Evolutionary conservation across 768 basidiomycete species (phyloP).

Genomic region (Trametes maxima): DNA sequence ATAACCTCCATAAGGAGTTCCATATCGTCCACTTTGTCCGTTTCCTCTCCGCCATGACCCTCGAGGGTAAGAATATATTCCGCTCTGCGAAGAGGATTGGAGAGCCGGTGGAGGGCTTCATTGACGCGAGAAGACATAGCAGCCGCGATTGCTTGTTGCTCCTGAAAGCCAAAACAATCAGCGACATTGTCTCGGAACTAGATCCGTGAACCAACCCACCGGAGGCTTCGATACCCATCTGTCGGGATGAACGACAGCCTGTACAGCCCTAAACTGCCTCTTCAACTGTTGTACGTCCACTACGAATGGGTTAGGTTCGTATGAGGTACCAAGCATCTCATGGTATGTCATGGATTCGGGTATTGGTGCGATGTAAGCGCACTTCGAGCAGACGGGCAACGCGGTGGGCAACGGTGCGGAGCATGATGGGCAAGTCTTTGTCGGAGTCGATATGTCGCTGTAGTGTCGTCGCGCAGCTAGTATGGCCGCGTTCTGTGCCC

Average conservation of each 20-base stretch:
- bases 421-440: constrained; percentile 61
- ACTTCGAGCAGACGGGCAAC: constrained; percentile 76
- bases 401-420: constrained; percentile 57
- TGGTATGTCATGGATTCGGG: constrained; percentile 60
- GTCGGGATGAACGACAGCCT: constrained; percentile 85
- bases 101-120: constrained; percentile 76
- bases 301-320: constrained; percentile 67
- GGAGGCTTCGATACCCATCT: constrained; percentile 55
- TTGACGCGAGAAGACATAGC: constrained; percentile 77
- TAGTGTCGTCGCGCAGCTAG: neutral
- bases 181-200: neutral
- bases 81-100: constrained; percentile 71
- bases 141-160: constrained; percentile 61
- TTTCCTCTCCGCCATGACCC: constrained; percentile 60
- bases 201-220: constrained; percentile 38
- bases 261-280: constrained; percentile 67
- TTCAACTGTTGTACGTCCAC: constrained; percentile 65
- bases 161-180: constrained; percentile 36
- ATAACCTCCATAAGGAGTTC: constrained; percentile 76
- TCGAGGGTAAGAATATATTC: constrained; percentile 78
- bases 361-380: constrained; percentile 65
- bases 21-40: constrained; percentile 71
- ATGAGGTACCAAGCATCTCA: constrained; percentile 66
- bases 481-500: neutral
- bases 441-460: neutral